Evolutionary conservation across 345 rosid species (phyloP), one percentile per base, ranked within the genome.

Genomic region (Pugionium dolabratum): DNA sequence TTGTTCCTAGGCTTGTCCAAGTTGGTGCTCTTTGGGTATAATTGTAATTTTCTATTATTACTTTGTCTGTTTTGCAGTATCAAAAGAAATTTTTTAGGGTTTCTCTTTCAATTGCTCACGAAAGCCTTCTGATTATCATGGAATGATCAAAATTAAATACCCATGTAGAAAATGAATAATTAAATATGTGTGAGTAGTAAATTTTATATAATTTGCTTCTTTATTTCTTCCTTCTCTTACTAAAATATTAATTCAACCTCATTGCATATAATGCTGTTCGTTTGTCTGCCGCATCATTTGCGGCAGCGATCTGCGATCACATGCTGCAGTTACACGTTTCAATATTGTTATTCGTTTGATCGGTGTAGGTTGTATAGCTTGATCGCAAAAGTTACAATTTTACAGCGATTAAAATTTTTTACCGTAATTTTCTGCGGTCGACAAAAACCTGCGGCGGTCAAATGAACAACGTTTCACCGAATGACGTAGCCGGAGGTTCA

Each of bases 1-100:
- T 92, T 52, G 91, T 92, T 46, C 98, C 93, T 4, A 87, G 76
- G 82, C 97, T 92, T 47, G 91, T 85, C 53, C 86, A 85, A 76
- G 90, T 88, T 62, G 98, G 98, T 59, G 98, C 84, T 59, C 89
- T 84, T 58, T 83, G 85, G 86, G 89, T 81, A 85, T 81, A 82
- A 83, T 67, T 71, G 61, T 60, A 55, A 57, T 63, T 72, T 8
- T 39, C 51, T 27, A 18, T 18, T 36, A 36, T 36, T 36, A 1
- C 1, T 7, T 36, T 36, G 56, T 66, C 47, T 18, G 18, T 74
- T 61, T 66, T 67, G 69, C 29, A 46, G 50, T 70, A 62, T 62
- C 64, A 54, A 27, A 61, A 54, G 25, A 44, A 26, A 11, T 1
- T 52, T 7, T 25, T 51, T 70, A 75, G 75, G 79, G 65, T 56